phyloP scores from a whole-genome alignment of 805 yeast species.

The Peterozyma xylosa region DNA sequence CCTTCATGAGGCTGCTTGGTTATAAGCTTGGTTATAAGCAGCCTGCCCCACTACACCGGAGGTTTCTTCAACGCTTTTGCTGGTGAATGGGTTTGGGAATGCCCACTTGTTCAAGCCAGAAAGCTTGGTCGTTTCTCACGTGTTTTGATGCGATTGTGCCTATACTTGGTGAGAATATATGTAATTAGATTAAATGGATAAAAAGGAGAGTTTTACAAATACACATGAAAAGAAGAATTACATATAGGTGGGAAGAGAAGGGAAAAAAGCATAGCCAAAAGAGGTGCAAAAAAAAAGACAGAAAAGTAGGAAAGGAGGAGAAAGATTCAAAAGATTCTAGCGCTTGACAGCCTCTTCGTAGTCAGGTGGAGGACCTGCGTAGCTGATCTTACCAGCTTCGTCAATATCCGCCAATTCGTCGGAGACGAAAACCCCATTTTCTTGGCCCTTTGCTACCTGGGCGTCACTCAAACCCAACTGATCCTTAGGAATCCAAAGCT shows the following conservation, averaged over 20 bases:
- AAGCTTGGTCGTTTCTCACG: no score
- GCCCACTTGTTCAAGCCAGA: no score
- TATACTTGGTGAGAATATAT: no score
- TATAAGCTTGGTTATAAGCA: no score
- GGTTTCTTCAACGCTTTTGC: no score
- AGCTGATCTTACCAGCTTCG: conserved; percentile 47
- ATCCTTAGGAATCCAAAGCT: conserved; percentile 68
- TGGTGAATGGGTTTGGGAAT: no score
- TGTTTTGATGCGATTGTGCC: no score
- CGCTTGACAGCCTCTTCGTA: conserved; percentile 43
- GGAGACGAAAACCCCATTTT: conserved; percentile 45
- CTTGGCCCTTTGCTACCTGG: conserved; percentile 43
- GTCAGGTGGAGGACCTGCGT: conserved; percentile 64
- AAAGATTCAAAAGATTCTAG: conserved; percentile 10
- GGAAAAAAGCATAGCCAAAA: not conserved
- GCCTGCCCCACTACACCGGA: no score
- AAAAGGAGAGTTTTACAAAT: no score
- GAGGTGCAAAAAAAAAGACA: not conserved
- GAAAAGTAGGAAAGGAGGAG: not conserved
- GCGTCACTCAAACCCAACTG: conserved; percentile 56
- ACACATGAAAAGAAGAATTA: no score
- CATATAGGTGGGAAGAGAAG: not conserved
- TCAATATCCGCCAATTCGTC: conserved; percentile 51
- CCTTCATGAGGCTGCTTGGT: no score
- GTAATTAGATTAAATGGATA: no score